Conservation (phyloP, 495 filamentous ascomycete species). For the Aspergillus coremiiformis region DNA sequence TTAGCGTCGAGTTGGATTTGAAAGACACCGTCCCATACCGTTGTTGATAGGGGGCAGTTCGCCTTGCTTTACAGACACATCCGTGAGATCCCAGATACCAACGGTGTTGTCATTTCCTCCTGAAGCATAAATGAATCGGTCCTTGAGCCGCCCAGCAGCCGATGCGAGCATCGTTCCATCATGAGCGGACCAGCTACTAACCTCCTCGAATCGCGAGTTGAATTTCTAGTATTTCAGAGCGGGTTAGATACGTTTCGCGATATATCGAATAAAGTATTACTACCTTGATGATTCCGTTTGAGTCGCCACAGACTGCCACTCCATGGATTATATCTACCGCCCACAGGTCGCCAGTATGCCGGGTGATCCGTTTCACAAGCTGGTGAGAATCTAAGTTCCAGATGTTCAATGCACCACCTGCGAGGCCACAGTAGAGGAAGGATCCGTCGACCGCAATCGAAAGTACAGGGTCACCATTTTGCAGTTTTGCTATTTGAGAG, state of each 20-base stretch:
- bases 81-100: conserved; percentile 76
- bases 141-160: conserved; percentile 56
- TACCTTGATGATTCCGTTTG: conserved; percentile 76
- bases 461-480: conserved; percentile 77
- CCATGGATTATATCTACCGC: conserved; percentile 76
- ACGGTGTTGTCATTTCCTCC: conserved; percentile 91
- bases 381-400: conserved; percentile 97
- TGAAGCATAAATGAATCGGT: conserved; percentile 73
- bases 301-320: conserved; percentile 74
- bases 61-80: conserved; percentile 39
- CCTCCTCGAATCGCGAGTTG: conserved; percentile 79
- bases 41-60: conserved; percentile 49
- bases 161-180: conserved; percentile 84
- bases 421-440: conserved; percentile 81
- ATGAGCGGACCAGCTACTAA: conserved; percentile 79
- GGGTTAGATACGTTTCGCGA: background rate
- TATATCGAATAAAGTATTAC: background rate
- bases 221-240: conserved; percentile 51
- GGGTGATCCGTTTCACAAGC: conserved; percentile 73
- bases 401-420: conserved; percentile 86
- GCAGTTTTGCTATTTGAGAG: conserved; percentile 55
- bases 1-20: background rate
- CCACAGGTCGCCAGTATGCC: conserved; percentile 76
- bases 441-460: conserved; percentile 78
- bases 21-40: conserved; percentile 27